These are phyloP conservation scores for Colletotrichum theobromicola DNA, from an alignment of 2,329 filamentous ascomycete species.

Conservation along the genomic window DNA sequence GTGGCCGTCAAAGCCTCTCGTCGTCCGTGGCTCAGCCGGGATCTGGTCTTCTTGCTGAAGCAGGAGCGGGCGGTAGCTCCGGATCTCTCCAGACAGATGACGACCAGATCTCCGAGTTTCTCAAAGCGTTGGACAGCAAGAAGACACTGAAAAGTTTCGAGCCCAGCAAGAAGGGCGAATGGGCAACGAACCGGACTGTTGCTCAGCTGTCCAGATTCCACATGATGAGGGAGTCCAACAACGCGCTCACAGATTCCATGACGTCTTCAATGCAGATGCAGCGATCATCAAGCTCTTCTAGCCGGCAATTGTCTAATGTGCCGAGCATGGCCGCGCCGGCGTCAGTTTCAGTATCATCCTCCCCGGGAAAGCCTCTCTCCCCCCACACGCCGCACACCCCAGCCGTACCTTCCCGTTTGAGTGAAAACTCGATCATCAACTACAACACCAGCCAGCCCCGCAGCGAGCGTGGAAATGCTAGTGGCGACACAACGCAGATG, in stretches of 20 bases:
- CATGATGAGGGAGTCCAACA: slow-evolving; percentile 87
- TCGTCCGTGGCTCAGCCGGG: slow-evolving; percentile 76
- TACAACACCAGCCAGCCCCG: slow-evolving; percentile 48
- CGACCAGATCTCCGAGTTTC: slow-evolving; percentile 91
- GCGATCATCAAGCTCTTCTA: slow-evolving; percentile 78
- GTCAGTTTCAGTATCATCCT: slow-evolving; percentile 84
- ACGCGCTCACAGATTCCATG: slow-evolving; percentile 89
- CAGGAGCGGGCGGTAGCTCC: slow-evolving; percentile 69
- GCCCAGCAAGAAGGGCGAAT: slow-evolving; percentile 68
- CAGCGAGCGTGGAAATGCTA: slow-evolving; percentile 28
- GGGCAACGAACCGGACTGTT: slow-evolving; percentile 75
- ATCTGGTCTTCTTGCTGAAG: slow-evolving; percentile 79
- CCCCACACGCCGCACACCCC: slow-evolving; percentile 93
- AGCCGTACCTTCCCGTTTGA: slow-evolving; percentile 90
- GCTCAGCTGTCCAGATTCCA: slow-evolving; percentile 87
- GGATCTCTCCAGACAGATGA: slow-evolving; percentile 78
- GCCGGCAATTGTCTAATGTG: slow-evolving; percentile 63
- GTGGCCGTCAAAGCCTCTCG: slow-evolving; percentile 77
- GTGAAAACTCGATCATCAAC: slow-evolving; percentile 85
- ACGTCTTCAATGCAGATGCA: slow-evolving; percentile 87
- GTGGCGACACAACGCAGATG: slow-evolving; percentile 29
- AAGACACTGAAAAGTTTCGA: slow-evolving; percentile 87
- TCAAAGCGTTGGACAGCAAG: slow-evolving; percentile 86
- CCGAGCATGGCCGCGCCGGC: slow-evolving; percentile 74
- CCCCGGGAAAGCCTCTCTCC: slow-evolving; percentile 87